These are phyloP conservation scores for Hyphopichia khmerensis DNA, from an alignment of 1,139 yeast species.

Conservation along the genomic window DNA sequence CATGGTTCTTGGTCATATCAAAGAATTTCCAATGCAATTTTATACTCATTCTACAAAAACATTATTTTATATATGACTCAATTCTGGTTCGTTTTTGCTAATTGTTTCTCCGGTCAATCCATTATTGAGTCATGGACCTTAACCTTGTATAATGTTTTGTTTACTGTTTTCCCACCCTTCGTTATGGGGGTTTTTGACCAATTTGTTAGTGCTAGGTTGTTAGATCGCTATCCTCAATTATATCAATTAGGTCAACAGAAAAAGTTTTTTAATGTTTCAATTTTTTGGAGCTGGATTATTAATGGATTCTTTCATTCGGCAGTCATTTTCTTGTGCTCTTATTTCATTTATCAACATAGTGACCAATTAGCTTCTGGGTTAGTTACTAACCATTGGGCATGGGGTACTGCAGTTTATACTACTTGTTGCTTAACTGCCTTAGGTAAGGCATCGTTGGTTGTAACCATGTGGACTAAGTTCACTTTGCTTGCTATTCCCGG, in stretches of 20 bases:
- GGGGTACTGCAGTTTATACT: constrained; percentile 92
- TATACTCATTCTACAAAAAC: constrained; percentile 94
- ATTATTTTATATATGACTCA: constrained; percentile 96
- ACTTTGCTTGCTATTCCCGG: constrained; percentile 94
- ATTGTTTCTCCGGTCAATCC: constrained; percentile 93
- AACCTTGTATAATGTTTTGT: constrained; percentile 92
- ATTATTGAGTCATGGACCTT: constrained; percentile 97
- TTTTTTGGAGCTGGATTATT: constrained; percentile 96
- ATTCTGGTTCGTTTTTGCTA: constrained; percentile 93
- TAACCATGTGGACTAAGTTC: constrained; percentile 93
- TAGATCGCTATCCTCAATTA: constrained; percentile 89
- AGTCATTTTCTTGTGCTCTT: constrained; percentile 72
- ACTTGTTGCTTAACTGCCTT: constrained; percentile 85
- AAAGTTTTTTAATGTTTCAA: constrained; percentile 82
- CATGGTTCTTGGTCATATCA: constrained; percentile 99
- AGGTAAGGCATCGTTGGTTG: constrained; percentile 91
- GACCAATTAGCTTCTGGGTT: constrained; percentile 66
- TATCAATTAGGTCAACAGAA: constrained; percentile 89
- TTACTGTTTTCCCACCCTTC: constrained; percentile 94
- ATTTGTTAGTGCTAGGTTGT: constrained; percentile 83
- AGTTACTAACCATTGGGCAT: constrained; percentile 87
- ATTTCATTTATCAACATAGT: constrained; percentile 68
- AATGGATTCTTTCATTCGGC: constrained; percentile 96
- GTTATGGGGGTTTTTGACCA: constrained; percentile 97
- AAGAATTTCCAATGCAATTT: constrained; percentile 85